Conservation (phyloP, 179 eudicot genomes). For the Beta lomatogona region DNA sequence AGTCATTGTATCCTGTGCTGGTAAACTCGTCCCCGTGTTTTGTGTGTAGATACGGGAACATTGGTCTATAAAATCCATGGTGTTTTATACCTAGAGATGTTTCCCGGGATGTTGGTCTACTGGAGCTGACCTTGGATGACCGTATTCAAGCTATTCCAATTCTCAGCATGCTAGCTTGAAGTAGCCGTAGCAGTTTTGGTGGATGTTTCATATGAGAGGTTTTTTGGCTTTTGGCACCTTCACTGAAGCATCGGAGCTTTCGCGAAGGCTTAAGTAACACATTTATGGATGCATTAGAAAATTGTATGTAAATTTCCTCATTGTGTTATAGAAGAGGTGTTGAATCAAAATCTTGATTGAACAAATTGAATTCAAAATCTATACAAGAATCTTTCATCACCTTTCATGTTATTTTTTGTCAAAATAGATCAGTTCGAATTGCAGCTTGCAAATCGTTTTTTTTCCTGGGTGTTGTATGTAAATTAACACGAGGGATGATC, state of each 20-base stretch:
- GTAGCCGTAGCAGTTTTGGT: conserved; percentile 2
- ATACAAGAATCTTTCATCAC: neutral
- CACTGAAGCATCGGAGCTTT: neutral
- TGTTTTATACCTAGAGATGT: conserved; percentile 2
- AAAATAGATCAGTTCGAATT: no score
- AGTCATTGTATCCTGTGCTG: neutral
- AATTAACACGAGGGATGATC: neutral
- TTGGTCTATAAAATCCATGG: neutral
- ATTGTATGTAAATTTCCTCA: neutral
- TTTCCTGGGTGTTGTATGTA: neutral
- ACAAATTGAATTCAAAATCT: neutral
- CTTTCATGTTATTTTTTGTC: neutral
- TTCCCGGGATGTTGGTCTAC: neutral
- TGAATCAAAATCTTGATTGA: neutral
- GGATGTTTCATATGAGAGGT: neutral
- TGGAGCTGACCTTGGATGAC: neutral
- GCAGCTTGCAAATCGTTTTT: no score
- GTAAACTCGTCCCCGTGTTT: neutral
- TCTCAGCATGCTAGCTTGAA: neutral
- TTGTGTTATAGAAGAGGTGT: neutral
- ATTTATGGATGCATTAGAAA: neutral
- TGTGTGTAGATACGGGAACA: neutral
- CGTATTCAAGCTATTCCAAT: neutral
- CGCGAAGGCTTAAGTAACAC: neutral
- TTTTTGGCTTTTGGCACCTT: neutral